Percentiles rank a stretch among this genome's conserved stretches.
Conservation (phyloP, 805 yeast species). For the Ascoidea tarda region DNA sequence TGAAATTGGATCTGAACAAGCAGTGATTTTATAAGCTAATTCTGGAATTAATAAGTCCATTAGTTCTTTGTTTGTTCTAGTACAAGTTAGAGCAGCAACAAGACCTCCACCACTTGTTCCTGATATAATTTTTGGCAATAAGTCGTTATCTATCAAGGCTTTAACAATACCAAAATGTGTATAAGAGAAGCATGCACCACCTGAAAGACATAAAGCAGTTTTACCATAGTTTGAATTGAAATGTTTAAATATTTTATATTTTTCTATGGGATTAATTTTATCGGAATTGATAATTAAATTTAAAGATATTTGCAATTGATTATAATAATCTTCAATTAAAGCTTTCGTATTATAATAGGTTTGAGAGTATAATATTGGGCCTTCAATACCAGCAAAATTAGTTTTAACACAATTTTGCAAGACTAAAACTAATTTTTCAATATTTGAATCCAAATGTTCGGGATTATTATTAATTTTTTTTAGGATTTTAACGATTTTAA, state of each 20-base stretch:
- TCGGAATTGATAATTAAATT: slow-evolving; percentile 26
- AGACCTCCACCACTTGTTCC: slow-evolving; percentile 80
- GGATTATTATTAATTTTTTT: slow-evolving; percentile 8
- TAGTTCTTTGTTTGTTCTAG: slow-evolving; percentile 57
- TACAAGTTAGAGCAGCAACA: slow-evolving; percentile 58
- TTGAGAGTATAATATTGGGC: slow-evolving; percentile 56
- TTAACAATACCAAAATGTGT: slow-evolving; percentile 67
- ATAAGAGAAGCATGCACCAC: slow-evolving; percentile 72
- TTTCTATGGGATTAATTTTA: slow-evolving; percentile 23
- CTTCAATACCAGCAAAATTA: slow-evolving; percentile 71
- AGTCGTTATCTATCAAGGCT: slow-evolving; percentile 52
- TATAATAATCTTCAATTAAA: slow-evolving; percentile 38
- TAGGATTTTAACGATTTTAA: slow-evolving; percentile 30
- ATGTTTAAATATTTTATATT: slow-evolving; percentile 38
- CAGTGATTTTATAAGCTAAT: slow-evolving; percentile 48
- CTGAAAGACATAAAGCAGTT: slow-evolving; percentile 58
- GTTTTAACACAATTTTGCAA: slow-evolving; percentile 55
- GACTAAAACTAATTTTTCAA: slow-evolving; percentile 35
- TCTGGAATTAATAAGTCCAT: slow-evolving; percentile 40
- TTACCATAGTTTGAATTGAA: slow-evolving; percentile 55
- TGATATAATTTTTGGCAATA: slow-evolving; percentile 52
- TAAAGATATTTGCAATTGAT: slow-evolving; percentile 35
- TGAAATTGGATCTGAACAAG: slow-evolving; percentile 49
- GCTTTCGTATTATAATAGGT: slow-evolving; percentile 63
- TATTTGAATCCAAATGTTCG: slow-evolving; percentile 13